phyloP scores from a whole-genome alignment of 768 basidiomycete species.

The Amanita subjunquillea region DNA sequence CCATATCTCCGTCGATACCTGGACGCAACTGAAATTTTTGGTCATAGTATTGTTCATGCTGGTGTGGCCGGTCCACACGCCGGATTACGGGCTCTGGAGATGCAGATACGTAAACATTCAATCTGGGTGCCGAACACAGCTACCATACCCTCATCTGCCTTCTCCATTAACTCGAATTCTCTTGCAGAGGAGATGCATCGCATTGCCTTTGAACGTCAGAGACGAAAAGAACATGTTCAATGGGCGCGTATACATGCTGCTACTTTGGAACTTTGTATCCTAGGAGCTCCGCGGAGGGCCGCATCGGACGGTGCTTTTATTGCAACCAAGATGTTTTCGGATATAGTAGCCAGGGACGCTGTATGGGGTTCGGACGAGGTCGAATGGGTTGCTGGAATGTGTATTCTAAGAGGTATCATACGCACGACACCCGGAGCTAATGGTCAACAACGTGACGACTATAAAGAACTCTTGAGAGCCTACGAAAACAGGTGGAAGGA shows the following conservation, averaged over 20 bases:
- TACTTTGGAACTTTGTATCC: constrained; percentile 48
- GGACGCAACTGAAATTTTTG: constrained; percentile 42
- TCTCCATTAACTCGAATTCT: constrained; percentile 13
- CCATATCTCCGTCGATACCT: constrained; percentile 38
- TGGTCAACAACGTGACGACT: constrained; percentile 37
- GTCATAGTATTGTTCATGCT: constrained; percentile 38
- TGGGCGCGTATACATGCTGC: constrained; percentile 62
- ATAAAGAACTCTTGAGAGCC: constrained; percentile 40
- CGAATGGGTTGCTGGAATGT: constrained; percentile 59
- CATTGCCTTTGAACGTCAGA: constrained; percentile 47
- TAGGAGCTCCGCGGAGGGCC: constrained; percentile 29
- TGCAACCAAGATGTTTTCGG: constrained; percentile 37
- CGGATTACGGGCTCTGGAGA: constrained; percentile 47
- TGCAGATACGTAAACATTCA: constrained; percentile 45
- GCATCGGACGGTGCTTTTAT: constrained; percentile 31
- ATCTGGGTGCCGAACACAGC: constrained; percentile 35
- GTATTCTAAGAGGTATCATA: constrained; percentile 47
- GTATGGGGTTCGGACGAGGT: constrained; percentile 61
- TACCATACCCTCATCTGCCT: constrained; percentile 6
- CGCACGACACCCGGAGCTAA: constrained; percentile 39
- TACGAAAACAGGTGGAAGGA: constrained; percentile 66
- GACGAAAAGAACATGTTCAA: constrained; percentile 53
- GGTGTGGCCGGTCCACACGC: constrained; percentile 45
- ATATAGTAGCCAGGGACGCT: constrained; percentile 53
- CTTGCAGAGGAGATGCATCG: constrained; percentile 54